Base-by-base conservation (phyloP, 1,284 basidiomycete species). In the Grifola frondosa region DNA sequence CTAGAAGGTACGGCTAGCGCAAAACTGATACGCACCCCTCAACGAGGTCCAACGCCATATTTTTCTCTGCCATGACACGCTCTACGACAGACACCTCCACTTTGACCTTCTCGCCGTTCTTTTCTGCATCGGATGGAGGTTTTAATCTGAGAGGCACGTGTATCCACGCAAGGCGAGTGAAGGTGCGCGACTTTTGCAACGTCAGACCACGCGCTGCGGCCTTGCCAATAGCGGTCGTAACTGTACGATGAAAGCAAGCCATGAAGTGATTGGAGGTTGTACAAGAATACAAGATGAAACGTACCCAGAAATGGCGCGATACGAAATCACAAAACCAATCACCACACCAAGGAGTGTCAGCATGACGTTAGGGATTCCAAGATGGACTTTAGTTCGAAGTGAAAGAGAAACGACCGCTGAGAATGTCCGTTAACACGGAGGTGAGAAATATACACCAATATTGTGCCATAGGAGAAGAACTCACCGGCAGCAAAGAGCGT, bases 241-340 rank as follows among this genome's bases (percentile, higher is more conserved):
- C 78, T 77, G 37, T 5, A 40, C 33, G 40, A 39, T 19, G 40
- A 24, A 25, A 23, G 40, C 12, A 46, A 35, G 35, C 4, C n/a
- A n/a, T n/a, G n/a, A n/a, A n/a, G n/a, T n/a, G n/a, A 20, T 15
- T 20, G 25, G 5, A 29, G 17, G 7, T 5, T 8, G n/a, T 2
- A 29, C 5, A 16, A 6, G 21, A 37, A 35, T 32, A 30, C 20
- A 31, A 19, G 38, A 37, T 23, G n/a, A 21, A 1, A 58, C 69
- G 22, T 48, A 78, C 74, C 80, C 80, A 45, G 74, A 80, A 32
- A 67, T 72, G 2, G 80, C 79, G 26, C 81, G 74, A 61, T 83
- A 84, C 0, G 80, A 81, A 40, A 86, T 81, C 4, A 84, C 80
- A 56, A 84, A 84, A 52, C 82, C 81, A 48, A 84, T 80, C 5